Conservation (phyloP, 805 yeast genomes). For the Metschnikowia similis region DNA sequence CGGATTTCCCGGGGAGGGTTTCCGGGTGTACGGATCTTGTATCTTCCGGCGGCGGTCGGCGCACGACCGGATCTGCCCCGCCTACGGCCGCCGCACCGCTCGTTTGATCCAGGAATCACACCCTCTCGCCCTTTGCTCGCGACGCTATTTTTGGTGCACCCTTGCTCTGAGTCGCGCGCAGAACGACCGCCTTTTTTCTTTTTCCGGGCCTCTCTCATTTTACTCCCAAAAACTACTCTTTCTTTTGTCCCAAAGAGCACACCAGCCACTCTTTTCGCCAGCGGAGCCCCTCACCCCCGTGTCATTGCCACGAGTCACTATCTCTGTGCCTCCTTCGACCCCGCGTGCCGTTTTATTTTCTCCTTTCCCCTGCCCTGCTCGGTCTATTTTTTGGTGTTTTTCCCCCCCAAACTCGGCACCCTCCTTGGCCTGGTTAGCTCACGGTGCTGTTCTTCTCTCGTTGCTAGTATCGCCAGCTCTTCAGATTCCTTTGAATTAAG, state of each 20-base stretch:
- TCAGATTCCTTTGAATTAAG: neutral
- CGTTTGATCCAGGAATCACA: neutral
- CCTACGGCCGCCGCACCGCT: neutral
- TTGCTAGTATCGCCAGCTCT: conserved; percentile 2
- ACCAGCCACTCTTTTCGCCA: conserved; percentile 1
- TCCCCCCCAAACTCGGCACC: neutral
- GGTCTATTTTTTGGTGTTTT: neutral
- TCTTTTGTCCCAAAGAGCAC: conserved; percentile 4
- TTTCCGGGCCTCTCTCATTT: conserved; percentile 1
- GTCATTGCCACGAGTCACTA: neutral
- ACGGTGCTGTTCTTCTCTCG: neutral
- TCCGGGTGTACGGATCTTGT: neutral
- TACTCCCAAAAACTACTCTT: conserved; percentile 4
- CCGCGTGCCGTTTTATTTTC: neutral
- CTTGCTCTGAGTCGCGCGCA: conserved; percentile 1
- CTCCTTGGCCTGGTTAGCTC: neutral
- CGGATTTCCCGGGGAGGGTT: neutral
- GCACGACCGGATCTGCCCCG: neutral
- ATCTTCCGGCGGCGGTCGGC: neutral
- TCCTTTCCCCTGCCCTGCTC: neutral
- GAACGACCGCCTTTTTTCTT: conserved; percentile 1
- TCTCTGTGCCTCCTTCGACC: neutral
- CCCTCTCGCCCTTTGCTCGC: neutral
- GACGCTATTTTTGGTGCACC: conserved; percentile 1
- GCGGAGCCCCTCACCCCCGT: conserved; percentile 2